Evolutionary conservation across 768 basidiomycete genomes (phyloP), one percentile per base, ranked within the genome.

Genomic region (Boletus coccyginus): DNA sequence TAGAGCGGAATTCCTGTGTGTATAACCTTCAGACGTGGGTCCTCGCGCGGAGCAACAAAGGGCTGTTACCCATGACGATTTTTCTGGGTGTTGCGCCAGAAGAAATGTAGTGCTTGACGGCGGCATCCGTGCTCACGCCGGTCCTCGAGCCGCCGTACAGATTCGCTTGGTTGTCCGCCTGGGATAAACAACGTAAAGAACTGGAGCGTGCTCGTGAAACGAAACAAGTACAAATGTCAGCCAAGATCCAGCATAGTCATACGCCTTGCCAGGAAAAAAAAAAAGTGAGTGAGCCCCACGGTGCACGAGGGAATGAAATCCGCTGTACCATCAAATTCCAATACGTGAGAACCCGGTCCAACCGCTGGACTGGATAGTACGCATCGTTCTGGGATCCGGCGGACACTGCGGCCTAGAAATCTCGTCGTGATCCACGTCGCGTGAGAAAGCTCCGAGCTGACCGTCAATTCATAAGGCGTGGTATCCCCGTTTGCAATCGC

Each of bases 181-280:
- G 50, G 3, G 29, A 45, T 8, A 35, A 38, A 49, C 11, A 21
- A 12, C 6, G 32, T 50, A 36, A 62, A 31, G 32, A 19, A 29
- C 27, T n/a, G 43, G 14, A 13, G 14, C 13, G 4, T 16, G n/a
- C 27, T 42, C 41, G 21, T 19, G 41, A 46, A 49, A 59, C 13
- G 75, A 64, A 79, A 77, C 52, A 75, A 21, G 75, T 38, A 81
- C 72, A 42, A 61, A 84, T n/a, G 76, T 79, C 33, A 87, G 69
- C 90, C 90, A 94, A 1, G 87, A 85, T 2, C 89, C 90, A 43
- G 88, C 81, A 67, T 89, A 91, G 66, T 90, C 87, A 59, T 88
- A 88, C 16, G 84, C 84, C 86, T 87, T 58, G 17, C 41, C 17
- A 43, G 7, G 6, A 49, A 52, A 48, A 48, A 27, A 21, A 21